Conservation (phyloP, 176 grass and related monocot species). For the Zizania latifolia region DNA sequence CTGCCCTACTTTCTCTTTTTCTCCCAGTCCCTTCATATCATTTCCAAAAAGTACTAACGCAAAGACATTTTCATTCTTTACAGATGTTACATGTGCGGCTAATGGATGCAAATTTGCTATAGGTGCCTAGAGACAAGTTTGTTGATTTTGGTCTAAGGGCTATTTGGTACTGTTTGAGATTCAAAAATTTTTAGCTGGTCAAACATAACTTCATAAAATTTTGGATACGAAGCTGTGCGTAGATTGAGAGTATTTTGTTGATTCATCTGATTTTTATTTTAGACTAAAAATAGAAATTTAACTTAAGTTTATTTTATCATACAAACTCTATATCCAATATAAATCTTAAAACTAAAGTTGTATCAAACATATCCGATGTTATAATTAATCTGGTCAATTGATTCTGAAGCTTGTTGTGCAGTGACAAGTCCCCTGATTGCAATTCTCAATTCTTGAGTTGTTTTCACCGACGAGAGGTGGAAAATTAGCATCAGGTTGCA, state of each 20-base stretch:
- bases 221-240: too few relatives aligned
- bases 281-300: too few relatives aligned
- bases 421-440: not conserved
- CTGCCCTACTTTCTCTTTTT: not conserved
- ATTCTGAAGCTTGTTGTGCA: not conserved
- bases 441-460: constrained; percentile 5
- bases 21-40: not conserved
- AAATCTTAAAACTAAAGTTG: too few relatives aligned
- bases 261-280: too few relatives aligned
- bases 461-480: constrained; percentile 31
- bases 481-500: not conserved
- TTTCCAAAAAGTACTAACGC: not conserved
- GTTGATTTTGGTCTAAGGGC: not conserved
- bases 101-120: not conserved
- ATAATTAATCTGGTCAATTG: not conserved
- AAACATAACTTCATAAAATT: too few relatives aligned
- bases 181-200: too few relatives aligned
- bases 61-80: not conserved
- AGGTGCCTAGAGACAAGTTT: not conserved
- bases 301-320: too few relatives aligned
- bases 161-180: too few relatives aligned
- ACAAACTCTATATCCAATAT: too few relatives aligned
- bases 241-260: too few relatives aligned
- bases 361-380: too few relatives aligned
- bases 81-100: not conserved